Evolutionary conservation across 371 early-diverging fungal genomes (phyloP).

Genomic region (Rhizopus delemar): DNA sequence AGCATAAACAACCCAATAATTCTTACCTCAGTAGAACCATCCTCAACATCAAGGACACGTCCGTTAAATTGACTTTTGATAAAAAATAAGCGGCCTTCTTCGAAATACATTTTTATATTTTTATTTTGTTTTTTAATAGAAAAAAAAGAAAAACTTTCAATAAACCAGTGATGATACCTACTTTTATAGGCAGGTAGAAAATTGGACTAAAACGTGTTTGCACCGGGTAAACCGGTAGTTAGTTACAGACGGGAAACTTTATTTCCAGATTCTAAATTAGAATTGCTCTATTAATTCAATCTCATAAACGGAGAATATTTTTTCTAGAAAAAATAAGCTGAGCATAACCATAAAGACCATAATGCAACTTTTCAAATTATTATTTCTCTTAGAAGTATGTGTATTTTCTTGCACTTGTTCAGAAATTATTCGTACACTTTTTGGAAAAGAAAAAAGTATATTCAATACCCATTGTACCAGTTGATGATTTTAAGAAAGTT

Average conservation of each 20-base stretch:
- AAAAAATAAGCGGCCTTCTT: constrained; percentile 1
- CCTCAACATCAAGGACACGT: constrained; percentile 34
- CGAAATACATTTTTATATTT: background rate
- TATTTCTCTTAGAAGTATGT: too few species aligned
- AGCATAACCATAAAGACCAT: too few species aligned
- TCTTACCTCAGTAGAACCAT: constrained; percentile 30
- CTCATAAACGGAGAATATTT: too few species aligned
- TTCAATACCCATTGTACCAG: too few species aligned
- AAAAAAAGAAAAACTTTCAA: background rate
- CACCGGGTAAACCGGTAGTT: background rate
- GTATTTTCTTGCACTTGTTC: too few species aligned
- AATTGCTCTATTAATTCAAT: too few species aligned
- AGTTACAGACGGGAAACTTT: constrained; percentile 1
- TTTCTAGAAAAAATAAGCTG: too few species aligned
- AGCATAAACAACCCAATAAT: background rate
- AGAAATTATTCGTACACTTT: too few species aligned
- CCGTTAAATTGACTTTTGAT: constrained; percentile 36
- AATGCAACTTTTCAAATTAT: too few species aligned
- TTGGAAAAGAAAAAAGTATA: too few species aligned
- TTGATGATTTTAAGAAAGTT: too few species aligned
- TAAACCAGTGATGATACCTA: background rate
- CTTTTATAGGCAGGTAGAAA: background rate
- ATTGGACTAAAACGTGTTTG: background rate
- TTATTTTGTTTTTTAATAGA: background rate
- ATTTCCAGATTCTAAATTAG: background rate